Conservation (phyloP, 768 basidiomycete species). For the Pluteus cervinus region DNA sequence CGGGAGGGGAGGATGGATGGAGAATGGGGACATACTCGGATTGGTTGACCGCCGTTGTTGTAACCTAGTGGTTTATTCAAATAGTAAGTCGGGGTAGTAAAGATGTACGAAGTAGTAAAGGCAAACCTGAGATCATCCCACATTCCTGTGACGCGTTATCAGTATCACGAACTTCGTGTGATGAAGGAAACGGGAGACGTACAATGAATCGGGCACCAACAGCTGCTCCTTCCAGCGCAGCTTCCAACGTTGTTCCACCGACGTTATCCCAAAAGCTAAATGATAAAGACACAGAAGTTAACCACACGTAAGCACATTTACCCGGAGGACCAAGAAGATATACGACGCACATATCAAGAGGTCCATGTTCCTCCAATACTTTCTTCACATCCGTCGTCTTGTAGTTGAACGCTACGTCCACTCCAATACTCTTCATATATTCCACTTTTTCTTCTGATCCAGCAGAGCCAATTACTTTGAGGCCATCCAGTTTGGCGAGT, state of each 20-base stretch:
- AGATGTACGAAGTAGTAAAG: neutral
- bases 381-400: conserved; percentile 42
- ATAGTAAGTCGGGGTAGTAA: neutral
- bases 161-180: no score
- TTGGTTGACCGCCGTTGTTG: conserved; percentile 5
- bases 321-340: neutral
- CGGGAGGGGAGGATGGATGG: conserved; percentile 2
- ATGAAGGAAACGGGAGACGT: conserved; percentile 8
- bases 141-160: conserved; percentile 2
- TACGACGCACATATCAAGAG: conserved; percentile 40
- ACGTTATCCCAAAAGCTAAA: conserved; percentile 32
- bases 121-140: conserved; percentile 5
- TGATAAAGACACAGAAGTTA: neutral
- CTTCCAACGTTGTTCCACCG: conserved; percentile 38
- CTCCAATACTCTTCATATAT: conserved; percentile 44
- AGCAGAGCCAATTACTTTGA: conserved; percentile 56
- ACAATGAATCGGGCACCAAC: conserved; percentile 38
- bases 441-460: conserved; percentile 58
- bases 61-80: conserved; percentile 5
- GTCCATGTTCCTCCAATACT: conserved; percentile 43
- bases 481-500: conserved; percentile 30
- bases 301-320: neutral
- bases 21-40: conserved; percentile 3
- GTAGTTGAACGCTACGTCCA: conserved; percentile 61
- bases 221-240: conserved; percentile 28